Conservation (phyloP, 352 stramenopile species). For the Nothophytophthora sp. region DNA sequence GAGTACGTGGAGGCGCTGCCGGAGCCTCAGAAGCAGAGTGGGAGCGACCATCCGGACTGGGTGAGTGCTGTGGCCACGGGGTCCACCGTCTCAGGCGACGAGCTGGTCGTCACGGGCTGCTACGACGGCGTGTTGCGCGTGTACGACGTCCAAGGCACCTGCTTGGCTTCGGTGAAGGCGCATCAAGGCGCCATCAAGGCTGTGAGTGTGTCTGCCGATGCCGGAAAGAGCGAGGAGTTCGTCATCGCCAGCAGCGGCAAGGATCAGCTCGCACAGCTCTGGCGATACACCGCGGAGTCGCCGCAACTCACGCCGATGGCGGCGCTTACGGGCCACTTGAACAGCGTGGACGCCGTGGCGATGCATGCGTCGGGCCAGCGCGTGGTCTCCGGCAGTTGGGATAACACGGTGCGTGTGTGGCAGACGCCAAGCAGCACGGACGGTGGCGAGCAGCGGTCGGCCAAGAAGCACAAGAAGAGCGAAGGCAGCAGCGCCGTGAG, state of each 20-base stretch:
- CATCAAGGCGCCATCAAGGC: conserved; percentile 80
- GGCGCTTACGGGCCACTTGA: conserved; percentile 71
- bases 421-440: conserved; percentile 16
- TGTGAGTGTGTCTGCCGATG: conserved; percentile 36
- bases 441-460: conserved; percentile 31
- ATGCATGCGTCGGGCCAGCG: conserved; percentile 33
- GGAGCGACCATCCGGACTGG: conserved; percentile 84
- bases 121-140: conserved; percentile 88
- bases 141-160: conserved; percentile 59
- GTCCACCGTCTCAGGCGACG: conserved; percentile 4
- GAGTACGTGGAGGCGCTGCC: conserved; percentile 88
- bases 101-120: conserved; percentile 78
- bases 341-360: conserved; percentile 75
- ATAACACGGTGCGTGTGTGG: conserved; percentile 88
- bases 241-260: conserved; percentile 78
- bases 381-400: conserved; percentile 78
- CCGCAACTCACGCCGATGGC: conserved; percentile 51
- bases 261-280: conserved; percentile 76
- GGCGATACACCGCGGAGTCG: conserved; percentile 40
- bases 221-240: conserved; percentile 32
- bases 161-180: conserved; percentile 64
- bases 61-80: conserved; percentile 70
- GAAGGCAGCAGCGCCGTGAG: conserved; percentile 36
- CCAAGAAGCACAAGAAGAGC: conserved; percentile 79
- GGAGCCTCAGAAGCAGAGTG: conserved; percentile 66